phyloP scores from a whole-genome alignment of 1,284 basidiomycete genomes.

The Anthracocystis panici-leucophaei region DNA sequence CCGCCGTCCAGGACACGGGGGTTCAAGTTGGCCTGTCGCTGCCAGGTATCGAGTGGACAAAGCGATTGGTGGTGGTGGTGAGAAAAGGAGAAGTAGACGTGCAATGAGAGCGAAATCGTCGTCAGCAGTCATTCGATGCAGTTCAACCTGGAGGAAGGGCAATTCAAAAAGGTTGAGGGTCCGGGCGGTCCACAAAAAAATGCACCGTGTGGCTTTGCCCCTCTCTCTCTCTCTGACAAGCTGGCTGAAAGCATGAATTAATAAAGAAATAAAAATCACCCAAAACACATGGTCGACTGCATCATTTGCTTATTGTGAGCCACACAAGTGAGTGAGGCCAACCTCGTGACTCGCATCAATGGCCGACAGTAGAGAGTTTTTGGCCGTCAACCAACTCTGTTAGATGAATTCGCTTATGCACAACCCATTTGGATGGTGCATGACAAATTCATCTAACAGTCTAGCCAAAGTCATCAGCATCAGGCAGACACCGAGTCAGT shows the following conservation, averaged over 20 bases:
- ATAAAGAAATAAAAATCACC: background rate
- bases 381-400: too few species aligned
- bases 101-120: background rate
- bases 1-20: slow-evolving; percentile 10
- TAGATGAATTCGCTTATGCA: too few species aligned
- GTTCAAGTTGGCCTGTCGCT: slow-evolving; percentile 24
- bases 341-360: slow-evolving; percentile 10
- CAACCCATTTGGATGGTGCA: too few species aligned
- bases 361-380: too few species aligned
- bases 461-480: too few species aligned
- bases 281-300: slow-evolving; percentile 8
- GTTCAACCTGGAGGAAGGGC: too few species aligned
- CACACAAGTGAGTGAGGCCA: slow-evolving; percentile 3
- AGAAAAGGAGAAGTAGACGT: background rate
- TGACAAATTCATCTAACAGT: too few species aligned
- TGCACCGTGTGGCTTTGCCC: background rate
- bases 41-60: slow-evolving; percentile 27
- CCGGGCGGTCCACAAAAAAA: background rate
- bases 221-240: background rate
- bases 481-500: too few species aligned
- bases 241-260: background rate
- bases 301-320: background rate
- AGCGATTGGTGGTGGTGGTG: slow-evolving; percentile 27
- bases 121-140: background rate
- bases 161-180: slow-evolving; percentile 14